phyloP scores from a whole-genome alignment of 257 asterid genomes.

The Solanum clarkiae region DNA sequence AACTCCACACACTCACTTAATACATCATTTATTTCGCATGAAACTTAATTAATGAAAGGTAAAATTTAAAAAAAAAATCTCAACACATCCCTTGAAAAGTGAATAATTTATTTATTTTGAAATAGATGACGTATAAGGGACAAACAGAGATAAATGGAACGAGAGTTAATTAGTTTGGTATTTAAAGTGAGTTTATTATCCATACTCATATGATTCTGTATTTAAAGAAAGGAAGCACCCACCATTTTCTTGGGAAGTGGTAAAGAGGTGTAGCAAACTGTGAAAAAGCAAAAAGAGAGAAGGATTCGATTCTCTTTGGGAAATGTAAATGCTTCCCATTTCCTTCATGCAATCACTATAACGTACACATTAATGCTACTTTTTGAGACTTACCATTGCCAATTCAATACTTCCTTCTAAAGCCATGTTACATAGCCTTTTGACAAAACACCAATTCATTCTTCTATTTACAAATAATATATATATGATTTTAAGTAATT shows the following conservation, averaged over 20 bases:
- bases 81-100: too few relatives aligned
- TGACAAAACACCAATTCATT: neutral
- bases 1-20: too few relatives aligned
- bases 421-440: neutral
- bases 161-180: too few relatives aligned
- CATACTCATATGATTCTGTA: too few relatives aligned
- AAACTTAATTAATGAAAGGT: too few relatives aligned
- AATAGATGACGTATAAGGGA: too few relatives aligned
- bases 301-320: slow-evolving; percentile 74
- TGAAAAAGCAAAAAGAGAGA: slow-evolving; percentile 46
- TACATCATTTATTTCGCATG: too few relatives aligned
- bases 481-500: neutral
- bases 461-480: neutral
- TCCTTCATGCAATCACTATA: slow-evolving; percentile 1
- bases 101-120: too few relatives aligned
- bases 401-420: neutral
- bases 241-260: slow-evolving; percentile 85
- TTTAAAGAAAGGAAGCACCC: slow-evolving; percentile 18
- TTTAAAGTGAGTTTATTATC: too few relatives aligned
- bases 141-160: too few relatives aligned
- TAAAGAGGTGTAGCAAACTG: slow-evolving; percentile 76
- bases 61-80: too few relatives aligned
- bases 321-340: slow-evolving; percentile 30
- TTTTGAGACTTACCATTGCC: neutral
- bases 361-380: neutral